These are phyloP conservation scores for Lactarius hatsudake DNA, from an alignment of 768 basidiomycete genomes.

Conservation along the genomic window DNA sequence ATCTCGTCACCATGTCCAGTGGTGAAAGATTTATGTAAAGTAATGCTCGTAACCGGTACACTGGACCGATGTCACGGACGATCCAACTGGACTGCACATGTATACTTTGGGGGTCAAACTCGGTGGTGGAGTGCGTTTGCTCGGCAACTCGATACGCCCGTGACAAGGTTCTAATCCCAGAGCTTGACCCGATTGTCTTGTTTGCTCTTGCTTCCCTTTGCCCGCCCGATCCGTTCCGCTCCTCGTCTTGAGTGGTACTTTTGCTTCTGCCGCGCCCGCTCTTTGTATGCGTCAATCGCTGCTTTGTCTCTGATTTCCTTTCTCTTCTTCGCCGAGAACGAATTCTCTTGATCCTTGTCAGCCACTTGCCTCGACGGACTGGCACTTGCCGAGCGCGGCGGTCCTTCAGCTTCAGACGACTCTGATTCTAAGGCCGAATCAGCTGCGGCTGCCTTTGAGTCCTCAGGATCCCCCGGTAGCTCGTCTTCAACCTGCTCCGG, in stretches of 20 bases:
- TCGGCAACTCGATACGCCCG: constrained; percentile 22
- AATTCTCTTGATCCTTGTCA: constrained; percentile 5
- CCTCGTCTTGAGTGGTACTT: constrained; percentile 79
- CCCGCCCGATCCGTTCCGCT: constrained; percentile 56
- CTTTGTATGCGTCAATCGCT: constrained; percentile 55
- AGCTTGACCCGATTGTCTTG: constrained; percentile 65
- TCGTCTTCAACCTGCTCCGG: constrained; percentile 6
- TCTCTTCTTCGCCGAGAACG: constrained; percentile 7
- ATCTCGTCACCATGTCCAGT: constrained; percentile 7
- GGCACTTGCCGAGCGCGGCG: constrained; percentile 1
- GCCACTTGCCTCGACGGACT: constrained; percentile 4
- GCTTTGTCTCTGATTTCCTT: constrained; percentile 54
- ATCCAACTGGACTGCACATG: constrained; percentile 10
- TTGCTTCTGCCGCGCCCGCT: constrained; percentile 58
- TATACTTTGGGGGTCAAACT: constrained; percentile 1
- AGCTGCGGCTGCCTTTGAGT: not conserved
- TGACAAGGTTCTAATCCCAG: constrained; percentile 48
- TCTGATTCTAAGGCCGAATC: not conserved
- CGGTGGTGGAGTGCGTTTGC: constrained; percentile 11
- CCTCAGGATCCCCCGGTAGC: not conserved
- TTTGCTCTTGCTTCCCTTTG: constrained; percentile 84
- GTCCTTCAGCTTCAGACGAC: not conserved
- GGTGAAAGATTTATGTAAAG: constrained; percentile 1
- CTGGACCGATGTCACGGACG: constrained; percentile 2
- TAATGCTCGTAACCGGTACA: constrained; percentile 1